Percentiles rank a stretch among this genome's conserved stretches.
phyloP scores from a whole-genome alignment of 2,329 filamentous ascomycete genomes.

The Aschersonia sp. region DNA sequence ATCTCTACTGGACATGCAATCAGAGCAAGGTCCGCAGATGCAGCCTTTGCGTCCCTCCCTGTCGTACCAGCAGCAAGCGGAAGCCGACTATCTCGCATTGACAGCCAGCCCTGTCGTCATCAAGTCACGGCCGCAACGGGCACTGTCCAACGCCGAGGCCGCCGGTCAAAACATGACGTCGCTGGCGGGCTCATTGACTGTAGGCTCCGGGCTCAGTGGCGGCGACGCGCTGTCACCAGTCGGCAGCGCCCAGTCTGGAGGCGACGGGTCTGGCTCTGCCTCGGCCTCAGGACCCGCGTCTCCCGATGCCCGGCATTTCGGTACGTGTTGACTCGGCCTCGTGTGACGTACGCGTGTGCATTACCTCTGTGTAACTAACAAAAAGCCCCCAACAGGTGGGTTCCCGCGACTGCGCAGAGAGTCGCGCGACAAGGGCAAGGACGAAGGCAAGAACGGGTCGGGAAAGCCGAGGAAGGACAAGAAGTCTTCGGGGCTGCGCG shows the following conservation, averaged over 20 bases:
- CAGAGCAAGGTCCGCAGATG: slow-evolving; percentile 8
- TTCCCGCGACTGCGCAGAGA: slow-evolving; percentile 34
- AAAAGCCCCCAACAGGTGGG: slow-evolving; percentile 19
- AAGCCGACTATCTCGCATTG: slow-evolving; percentile 21
- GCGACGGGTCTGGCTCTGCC: slow-evolving; percentile 1
- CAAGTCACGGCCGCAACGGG: slow-evolving; percentile 21
- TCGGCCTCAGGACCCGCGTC: slow-evolving; percentile 15
- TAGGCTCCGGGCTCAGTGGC: not conserved
- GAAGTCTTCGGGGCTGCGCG: slow-evolving; percentile 22
- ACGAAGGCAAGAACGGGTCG: slow-evolving; percentile 19
- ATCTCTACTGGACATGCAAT: slow-evolving; percentile 31
- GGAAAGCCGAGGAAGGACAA: slow-evolving; percentile 20
- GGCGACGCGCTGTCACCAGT: not conserved
- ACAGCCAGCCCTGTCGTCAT: slow-evolving; percentile 21
- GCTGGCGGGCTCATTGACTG: slow-evolving; percentile 20
- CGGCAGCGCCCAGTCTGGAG: slow-evolving; percentile 16
- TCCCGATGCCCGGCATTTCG: slow-evolving; percentile 27
- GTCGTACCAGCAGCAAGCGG: slow-evolving; percentile 2
- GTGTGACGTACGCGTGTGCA: not conserved
- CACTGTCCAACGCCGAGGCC: slow-evolving; percentile 29
- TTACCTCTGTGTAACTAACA: too few relatives aligned
- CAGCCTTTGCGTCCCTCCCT: not conserved
- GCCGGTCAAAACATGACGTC: slow-evolving; percentile 28
- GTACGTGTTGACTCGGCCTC: slow-evolving; percentile 15
- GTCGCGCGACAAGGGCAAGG: slow-evolving; percentile 29